Evolutionary conservation across 495 filamentous ascomycete species (phyloP), one percentile per base, ranked within the genome.

Genomic region (Penicillium coprophilum): DNA sequence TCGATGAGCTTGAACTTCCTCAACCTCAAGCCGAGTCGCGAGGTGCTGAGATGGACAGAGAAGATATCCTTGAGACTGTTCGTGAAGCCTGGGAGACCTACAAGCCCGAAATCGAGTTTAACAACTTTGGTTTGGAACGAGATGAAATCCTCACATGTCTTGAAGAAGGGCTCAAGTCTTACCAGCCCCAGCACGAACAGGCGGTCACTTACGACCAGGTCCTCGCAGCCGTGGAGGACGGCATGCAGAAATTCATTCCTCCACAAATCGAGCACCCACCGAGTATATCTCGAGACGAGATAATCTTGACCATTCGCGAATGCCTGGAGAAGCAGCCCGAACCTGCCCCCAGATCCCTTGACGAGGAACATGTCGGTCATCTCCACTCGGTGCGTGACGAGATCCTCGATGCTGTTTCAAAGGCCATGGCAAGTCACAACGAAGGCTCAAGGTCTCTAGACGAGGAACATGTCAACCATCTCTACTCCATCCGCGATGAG

Each of bases 21-120:
- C 71, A 77, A 41, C 67, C 73, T 17, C 64, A 76, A 30, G 59
- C 65, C 6, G 69, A 71, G 46, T 64, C 70, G 0, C 66, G 65
- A 9, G 71, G 71, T 21, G 55, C 70, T 23, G 71, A 68, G 8
- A 80, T 88, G 61, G 82, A 81, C 53, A 85, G 88, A 55, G 90
- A 95, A 53, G 90, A 91, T 36, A 90, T 97, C 30, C 75, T 97
- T 0, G 84, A 89, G 1, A 90, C 91, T 0, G 88, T 97, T 6
- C 84, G 85, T 51, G 91, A 96, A 51, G 91, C 89, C 3, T 95
- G 89, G 85, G 91, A 96, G 63, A 87, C 84, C 6, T 95, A 92
- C 71, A 92, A 93, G 69, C 92, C 92, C 1, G 89, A 97, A 58
- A 91, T 97, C 38, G 87, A 93, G 62, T 73, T 95, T 12, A 86